Evolutionary conservation across 495 filamentous ascomycete genomes (phyloP).

Genomic region (Bacidia rubella): DNA sequence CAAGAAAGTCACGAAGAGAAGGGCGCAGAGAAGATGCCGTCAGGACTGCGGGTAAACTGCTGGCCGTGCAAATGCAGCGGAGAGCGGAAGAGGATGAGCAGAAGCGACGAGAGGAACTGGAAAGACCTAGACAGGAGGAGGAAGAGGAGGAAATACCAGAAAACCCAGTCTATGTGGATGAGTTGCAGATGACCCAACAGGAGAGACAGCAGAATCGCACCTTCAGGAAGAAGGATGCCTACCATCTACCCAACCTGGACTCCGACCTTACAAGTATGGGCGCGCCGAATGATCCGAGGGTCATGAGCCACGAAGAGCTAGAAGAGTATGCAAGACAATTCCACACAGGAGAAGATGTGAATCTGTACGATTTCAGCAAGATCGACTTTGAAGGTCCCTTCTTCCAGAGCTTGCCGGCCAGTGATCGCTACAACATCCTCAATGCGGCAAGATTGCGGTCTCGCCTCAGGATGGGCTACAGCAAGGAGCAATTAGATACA

Average conservation of each 20-base stretch:
- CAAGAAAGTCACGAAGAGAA: slow-evolving; percentile 65
- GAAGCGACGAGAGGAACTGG: slow-evolving; percentile 40
- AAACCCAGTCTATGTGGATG: slow-evolving; percentile 75
- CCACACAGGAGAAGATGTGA: slow-evolving; percentile 85
- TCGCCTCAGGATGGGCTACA: slow-evolving; percentile 83
- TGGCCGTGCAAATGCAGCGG: slow-evolving; percentile 86
- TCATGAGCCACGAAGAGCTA: slow-evolving; percentile 88
- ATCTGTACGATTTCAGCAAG: slow-evolving; percentile 95
- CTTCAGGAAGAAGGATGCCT: slow-evolving; percentile 84
- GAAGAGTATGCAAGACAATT: slow-evolving; percentile 89
- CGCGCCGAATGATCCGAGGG: slow-evolving; percentile 74
- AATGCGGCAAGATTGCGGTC: slow-evolving; percentile 83
- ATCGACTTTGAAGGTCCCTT: slow-evolving; percentile 94
- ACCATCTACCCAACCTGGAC: slow-evolving; percentile 80
- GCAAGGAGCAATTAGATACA: slow-evolving; percentile 82
- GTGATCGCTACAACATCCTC: slow-evolving; percentile 90
- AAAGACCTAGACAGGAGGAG: slow-evolving; percentile 23
- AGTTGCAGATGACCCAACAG: slow-evolving; percentile 63
- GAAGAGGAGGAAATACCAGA: slow-evolving; percentile 56
- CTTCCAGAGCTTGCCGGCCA: slow-evolving; percentile 77
- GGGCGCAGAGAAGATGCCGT: slow-evolving; percentile 87
- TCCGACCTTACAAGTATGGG: slow-evolving; percentile 70
- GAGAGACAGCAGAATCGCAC: slow-evolving; percentile 61
- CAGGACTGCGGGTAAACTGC: slow-evolving; percentile 72
- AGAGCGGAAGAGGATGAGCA: slow-evolving; percentile 70